Evolutionary conservation across 495 filamentous ascomycete genomes (phyloP), one percentile per base, ranked within the genome.

Genomic region (Schizothecium vesticola): DNA sequence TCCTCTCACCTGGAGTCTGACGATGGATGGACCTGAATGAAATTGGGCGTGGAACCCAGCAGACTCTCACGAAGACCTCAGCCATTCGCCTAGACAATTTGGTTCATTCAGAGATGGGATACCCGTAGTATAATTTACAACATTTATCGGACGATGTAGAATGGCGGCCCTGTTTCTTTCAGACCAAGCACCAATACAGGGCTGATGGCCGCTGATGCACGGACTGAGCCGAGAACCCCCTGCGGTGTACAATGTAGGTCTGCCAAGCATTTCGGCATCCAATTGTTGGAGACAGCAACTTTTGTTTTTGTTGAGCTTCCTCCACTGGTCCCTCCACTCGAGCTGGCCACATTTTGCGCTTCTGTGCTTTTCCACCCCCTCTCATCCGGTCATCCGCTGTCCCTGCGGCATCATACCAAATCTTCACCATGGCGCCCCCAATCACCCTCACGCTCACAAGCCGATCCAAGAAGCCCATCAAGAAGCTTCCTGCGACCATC

Each of bases 401-500:
- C 2, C 6, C 19, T n/a, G 43, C 43, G 43, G 67, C 36, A 56
- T 56, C 24, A 21, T n/a, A n/a, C n/a, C 51, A 3, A 7, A 57
- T n/a, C 33, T 3, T 28, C 26, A 22, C 56, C 33, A 73, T 25
- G 43, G 81, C 79, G 80, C 72, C 80, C 63, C 33, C 62, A 8
- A 68, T 80, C 63, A 76, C 78, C 22, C 72, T 84, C 51, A 84
- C 80, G 73, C 78, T 84, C 73, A 76, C 75, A 67, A 82, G 77
- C 65, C 67, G 77, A 70, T 77, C 80, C 24, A 84, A 79, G 68
- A 87, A 88, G 76, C 86, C 88, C 61, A 88, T 95, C 73, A 86
- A 84, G 73, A 87, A 85, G 62, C 89, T 96, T 11, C 92, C 92
- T 3, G 80, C 87, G 67, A 82, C 87, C 63, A 77, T 93, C 72